Base-by-base conservation (phyloP, 2,329 filamentous ascomycete species). In the Alternaria ethzedia region DNA sequence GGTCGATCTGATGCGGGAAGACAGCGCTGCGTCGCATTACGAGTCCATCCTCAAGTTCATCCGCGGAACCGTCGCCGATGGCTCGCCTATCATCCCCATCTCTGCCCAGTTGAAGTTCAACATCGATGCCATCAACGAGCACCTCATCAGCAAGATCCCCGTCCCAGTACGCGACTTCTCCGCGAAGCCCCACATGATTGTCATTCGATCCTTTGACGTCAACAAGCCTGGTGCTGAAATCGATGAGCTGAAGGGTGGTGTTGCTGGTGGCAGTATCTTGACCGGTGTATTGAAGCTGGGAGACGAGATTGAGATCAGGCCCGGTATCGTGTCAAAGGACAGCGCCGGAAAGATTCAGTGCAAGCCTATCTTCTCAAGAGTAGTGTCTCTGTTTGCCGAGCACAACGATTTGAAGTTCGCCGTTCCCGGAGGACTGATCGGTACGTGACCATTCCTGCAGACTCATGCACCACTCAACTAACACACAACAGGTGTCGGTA, bases 141-240 rank as follows among this genome's bases (percentile, higher is more conserved):
- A 94, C 75, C 92, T 99, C 70, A 93, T 97, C 81, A 94, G 93
- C 79, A 96, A 93, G 76, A 97, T 99, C 74, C 96, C 96, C 25
- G 91, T 98, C 10, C 96, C 96, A 15, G 84, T 91, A 64, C 89
- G 96, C 82, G 94, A 98, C 82, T 98, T 99, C 85, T 89, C 89
- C 72, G 89, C 91, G 75, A 92, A 95, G 70, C 96, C 96, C 46
- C 94, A 97, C 84, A 97, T 99, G 93, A 99, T 99, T 77, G 91
- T 99, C 79, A 99, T 99, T 81, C 93, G 96, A 82, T 98, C 95
- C 3, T 99, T 99, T 82, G 96, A 99, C 79, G 96, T 99, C 78
- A 99, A 99, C 89, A 99, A 99, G 88, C 96, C 96, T 45, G 96
- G 96, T 88, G 94, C 96, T 45, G 96, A 97, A 83, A 98, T 99